Conservation (phyloP, 2,329 filamentous ascomycete species). For the Bimuria novae-zelandiae region DNA sequence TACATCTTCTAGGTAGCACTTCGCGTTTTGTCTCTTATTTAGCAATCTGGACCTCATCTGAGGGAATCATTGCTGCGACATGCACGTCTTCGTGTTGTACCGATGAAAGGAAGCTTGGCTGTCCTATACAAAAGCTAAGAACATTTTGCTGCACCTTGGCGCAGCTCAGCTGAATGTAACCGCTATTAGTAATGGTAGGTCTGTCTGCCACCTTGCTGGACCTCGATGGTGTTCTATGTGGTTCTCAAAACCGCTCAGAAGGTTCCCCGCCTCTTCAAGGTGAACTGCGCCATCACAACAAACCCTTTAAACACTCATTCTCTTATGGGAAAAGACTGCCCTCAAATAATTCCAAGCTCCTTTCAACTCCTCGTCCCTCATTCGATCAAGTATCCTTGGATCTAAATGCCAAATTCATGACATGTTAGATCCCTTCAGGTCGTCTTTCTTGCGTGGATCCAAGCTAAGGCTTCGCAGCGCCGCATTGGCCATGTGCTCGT, state of each 20-base stretch:
- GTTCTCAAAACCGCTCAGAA: too few relatives aligned
- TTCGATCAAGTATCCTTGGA: constrained; percentile 2
- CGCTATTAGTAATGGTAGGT: background rate
- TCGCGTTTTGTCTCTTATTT: too few relatives aligned
- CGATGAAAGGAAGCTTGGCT: background rate
- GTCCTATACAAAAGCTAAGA: background rate
- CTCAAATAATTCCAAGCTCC: too few relatives aligned
- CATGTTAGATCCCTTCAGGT: background rate
- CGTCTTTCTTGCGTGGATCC: background rate
- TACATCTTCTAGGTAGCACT: too few relatives aligned
- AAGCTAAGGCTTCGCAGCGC: constrained; percentile 24
- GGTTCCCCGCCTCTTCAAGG: too few relatives aligned
- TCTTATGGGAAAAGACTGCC: too few relatives aligned
- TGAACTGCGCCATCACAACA: too few relatives aligned
- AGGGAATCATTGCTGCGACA: background rate
- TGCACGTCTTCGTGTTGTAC: background rate
- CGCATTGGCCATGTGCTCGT: constrained; percentile 35
- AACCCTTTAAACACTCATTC: too few relatives aligned
- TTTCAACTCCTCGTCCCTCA: background rate
- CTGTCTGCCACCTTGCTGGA: too few relatives aligned
- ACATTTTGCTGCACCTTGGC: background rate
- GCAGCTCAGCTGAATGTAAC: background rate
- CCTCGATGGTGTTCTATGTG: too few relatives aligned
- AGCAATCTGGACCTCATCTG: too few relatives aligned
- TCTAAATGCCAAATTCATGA: constrained; percentile 15